phyloP scores from a whole-genome alignment of 2,329 filamentous ascomycete genomes.

The Fusarium lateritium region DNA sequence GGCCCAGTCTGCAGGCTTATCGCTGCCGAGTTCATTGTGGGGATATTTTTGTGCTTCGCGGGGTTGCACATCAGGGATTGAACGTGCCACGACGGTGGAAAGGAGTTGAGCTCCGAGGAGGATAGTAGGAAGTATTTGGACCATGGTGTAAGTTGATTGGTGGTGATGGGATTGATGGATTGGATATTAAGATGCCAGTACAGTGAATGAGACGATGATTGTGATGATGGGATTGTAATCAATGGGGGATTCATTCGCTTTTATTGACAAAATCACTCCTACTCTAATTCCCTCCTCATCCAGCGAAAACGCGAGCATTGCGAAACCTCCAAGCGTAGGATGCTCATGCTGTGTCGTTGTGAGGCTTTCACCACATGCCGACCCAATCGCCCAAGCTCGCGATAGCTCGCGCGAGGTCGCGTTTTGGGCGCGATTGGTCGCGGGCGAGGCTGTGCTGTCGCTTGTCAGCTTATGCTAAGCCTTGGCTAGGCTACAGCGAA shows the following conservation, averaged over 20 bases:
- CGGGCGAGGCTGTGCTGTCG: too few relatives aligned
- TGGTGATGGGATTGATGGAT: too few relatives aligned
- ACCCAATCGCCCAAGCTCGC: conserved; percentile 12
- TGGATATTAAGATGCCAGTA: fast-evolving
- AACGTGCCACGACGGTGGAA: not conserved
- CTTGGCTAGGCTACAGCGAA: too few relatives aligned
- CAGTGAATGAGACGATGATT: fast-evolving
- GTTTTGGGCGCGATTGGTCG: not conserved
- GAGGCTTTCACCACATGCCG: not conserved
- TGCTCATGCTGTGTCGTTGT: not conserved
- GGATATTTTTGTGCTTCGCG: not conserved
- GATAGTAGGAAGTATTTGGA: not conserved
- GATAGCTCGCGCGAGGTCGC: not conserved
- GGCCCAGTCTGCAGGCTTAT: not conserved
- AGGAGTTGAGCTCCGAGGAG: not conserved
- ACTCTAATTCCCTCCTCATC: not conserved
- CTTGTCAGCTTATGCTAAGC: too few relatives aligned
- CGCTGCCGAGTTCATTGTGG: not conserved
- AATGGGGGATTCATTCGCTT: not conserved
- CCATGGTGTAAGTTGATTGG: not conserved
- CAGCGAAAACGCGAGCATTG: not conserved
- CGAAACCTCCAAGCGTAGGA: not conserved
- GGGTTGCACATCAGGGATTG: not conserved
- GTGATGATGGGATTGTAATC: not conserved
- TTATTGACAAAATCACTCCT: not conserved